These are phyloP conservation scores for Oryza punctata DNA, from an alignment of 176 grass and related monocot genomes.

Conservation along the genomic window DNA sequence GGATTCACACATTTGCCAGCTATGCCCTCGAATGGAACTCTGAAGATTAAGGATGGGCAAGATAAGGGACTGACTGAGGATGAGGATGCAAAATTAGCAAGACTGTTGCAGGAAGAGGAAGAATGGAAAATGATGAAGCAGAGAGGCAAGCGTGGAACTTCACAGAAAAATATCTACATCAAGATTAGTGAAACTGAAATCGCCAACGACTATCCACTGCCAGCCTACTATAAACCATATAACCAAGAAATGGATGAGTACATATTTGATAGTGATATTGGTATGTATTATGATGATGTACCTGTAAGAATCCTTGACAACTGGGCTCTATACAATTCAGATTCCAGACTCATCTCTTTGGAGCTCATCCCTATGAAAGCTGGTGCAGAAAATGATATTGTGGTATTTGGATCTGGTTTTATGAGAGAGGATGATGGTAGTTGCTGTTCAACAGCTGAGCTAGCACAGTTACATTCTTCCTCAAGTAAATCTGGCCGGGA, in stretches of 20 bases:
- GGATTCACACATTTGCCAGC: slow-evolving; percentile 24
- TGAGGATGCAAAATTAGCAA: slow-evolving; percentile 69
- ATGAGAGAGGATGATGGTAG: slow-evolving; percentile 72
- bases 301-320: slow-evolving; percentile 70
- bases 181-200: slow-evolving; percentile 78
- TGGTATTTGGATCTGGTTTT: slow-evolving; percentile 64
- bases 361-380: slow-evolving; percentile 74
- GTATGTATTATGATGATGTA: slow-evolving; percentile 48
- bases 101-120: slow-evolving; percentile 63
- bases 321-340: slow-evolving; percentile 75
- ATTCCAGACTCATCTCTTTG: slow-evolving; percentile 67
- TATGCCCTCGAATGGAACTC: slow-evolving; percentile 34
- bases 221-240: slow-evolving; percentile 62
- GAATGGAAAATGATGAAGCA: slow-evolving; percentile 48
- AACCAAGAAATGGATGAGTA: slow-evolving; percentile 72
- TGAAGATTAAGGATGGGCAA: slow-evolving; percentile 55
- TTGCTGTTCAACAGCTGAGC: slow-evolving; percentile 51
- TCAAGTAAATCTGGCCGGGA: slow-evolving; percentile 44
- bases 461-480: slow-evolving; percentile 46
- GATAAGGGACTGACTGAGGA: slow-evolving; percentile 20
- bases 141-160: slow-evolving; percentile 36
- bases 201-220: slow-evolving; percentile 70
- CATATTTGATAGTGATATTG: slow-evolving; percentile 46
- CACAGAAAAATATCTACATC: slow-evolving; percentile 70
- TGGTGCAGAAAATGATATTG: slow-evolving; percentile 63